These are phyloP conservation scores for Cryptosporidium baileyi DNA, from an alignment of 169 alveolate species.

Conservation along the genomic window DNA sequence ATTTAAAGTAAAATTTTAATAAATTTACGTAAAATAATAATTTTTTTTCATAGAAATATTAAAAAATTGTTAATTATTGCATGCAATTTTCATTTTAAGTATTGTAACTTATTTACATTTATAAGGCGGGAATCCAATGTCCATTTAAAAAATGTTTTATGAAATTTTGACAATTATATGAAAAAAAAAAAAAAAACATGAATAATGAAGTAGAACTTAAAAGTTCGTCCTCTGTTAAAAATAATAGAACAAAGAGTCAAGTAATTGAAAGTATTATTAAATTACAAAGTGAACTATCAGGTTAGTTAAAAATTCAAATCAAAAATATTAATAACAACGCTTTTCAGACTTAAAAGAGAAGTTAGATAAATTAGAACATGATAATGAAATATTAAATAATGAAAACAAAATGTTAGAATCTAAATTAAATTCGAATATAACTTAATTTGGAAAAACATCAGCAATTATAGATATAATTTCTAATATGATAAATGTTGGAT, in stretches of 20 bases:
- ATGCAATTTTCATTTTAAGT: not conserved
- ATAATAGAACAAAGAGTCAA: conserved; percentile 6
- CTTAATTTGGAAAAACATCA: too few relatives aligned
- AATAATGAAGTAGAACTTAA: not conserved
- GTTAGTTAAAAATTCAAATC: not conserved
- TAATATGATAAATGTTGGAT: conserved; percentile 1
- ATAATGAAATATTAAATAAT: not conserved
- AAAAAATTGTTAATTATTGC: not conserved
- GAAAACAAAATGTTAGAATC: not conserved
- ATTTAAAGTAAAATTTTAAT: too few relatives aligned
- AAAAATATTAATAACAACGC: not conserved
- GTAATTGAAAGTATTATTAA: conserved; percentile 11
- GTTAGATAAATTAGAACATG: conserved; percentile 22
- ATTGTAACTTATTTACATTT: too few relatives aligned
- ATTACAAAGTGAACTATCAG: conserved; percentile 11
- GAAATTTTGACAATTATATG: too few relatives aligned
- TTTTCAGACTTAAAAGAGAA: conserved; percentile 5
- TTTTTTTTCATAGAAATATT: too few relatives aligned
- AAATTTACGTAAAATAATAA: too few relatives aligned
- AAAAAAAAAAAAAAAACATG: not conserved
- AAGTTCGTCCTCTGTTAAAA: not conserved
- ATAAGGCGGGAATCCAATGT: too few relatives aligned
- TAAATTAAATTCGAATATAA: not conserved
- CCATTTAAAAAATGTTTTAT: too few relatives aligned
- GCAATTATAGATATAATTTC: not conserved